Evolutionary conservation across 306 rosid species (phyloP).

Genomic region (Ormosia semicastrata): DNA sequence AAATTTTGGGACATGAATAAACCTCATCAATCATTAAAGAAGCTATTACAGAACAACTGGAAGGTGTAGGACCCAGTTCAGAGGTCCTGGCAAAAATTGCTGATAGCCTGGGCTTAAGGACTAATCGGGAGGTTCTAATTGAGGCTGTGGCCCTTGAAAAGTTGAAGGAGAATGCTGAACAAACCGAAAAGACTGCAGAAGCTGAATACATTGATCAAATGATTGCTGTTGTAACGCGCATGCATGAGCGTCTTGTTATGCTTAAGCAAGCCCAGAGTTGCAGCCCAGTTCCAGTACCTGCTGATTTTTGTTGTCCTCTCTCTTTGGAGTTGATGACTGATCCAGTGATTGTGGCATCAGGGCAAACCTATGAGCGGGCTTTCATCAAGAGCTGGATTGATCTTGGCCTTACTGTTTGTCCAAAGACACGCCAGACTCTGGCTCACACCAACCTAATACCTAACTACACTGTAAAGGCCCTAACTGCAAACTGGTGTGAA

Average conservation of each 20-base stretch:
- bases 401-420: slow-evolving; percentile 91
- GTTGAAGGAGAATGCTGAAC: slow-evolving; percentile 85
- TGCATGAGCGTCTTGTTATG: slow-evolving; percentile 61
- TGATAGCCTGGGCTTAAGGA: slow-evolving; percentile 58
- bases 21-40: slow-evolving; percentile 54
- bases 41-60: slow-evolving; percentile 54
- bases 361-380: slow-evolving; percentile 94
- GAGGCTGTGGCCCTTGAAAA: slow-evolving; percentile 88
- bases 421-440: slow-evolving; percentile 90
- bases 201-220: slow-evolving; percentile 72
- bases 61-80: slow-evolving; percentile 59
- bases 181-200: slow-evolving; percentile 67
- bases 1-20: slow-evolving; percentile 57
- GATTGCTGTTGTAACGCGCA: slow-evolving; percentile 55
- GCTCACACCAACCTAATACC: slow-evolving; percentile 78
- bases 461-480: slow-evolving; percentile 82
- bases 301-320: slow-evolving; percentile 98
- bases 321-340: slow-evolving; percentile 96
- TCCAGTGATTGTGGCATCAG: slow-evolving; percentile 97
- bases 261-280: slow-evolving; percentile 66
- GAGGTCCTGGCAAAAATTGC: slow-evolving; percentile 64
- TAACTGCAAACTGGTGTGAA: slow-evolving; percentile 91
- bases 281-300: slow-evolving; percentile 73
- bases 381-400: slow-evolving; percentile 93
- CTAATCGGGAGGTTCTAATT: slow-evolving; percentile 79